Percentiles rank a stretch among this genome's conserved stretches.
These are phyloP conservation scores for Eustoma russellianum DNA, from an alignment of 257 asterid genomes.

Conservation along the genomic window DNA sequence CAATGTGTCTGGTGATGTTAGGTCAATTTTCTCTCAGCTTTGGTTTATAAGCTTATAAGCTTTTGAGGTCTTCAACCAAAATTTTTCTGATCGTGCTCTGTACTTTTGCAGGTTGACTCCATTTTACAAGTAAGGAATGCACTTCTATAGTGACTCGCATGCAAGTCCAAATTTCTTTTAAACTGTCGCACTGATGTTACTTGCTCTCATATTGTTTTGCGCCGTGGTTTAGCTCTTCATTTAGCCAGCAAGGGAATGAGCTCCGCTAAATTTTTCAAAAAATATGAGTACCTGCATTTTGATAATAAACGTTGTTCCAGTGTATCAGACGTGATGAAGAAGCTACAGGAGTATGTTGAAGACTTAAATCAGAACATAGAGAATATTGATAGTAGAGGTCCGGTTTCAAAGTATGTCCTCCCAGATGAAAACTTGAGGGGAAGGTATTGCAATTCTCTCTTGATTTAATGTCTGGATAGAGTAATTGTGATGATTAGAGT, in stretches of 20 bases:
- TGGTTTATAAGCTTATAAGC: constrained; percentile 11
- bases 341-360: constrained; percentile 66
- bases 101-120: constrained; percentile 82
- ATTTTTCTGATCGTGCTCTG: constrained; percentile 19
- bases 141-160: neutral
- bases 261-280: neutral
- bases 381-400: constrained; percentile 61
- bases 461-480: too few relatives aligned
- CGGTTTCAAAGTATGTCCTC: constrained; percentile 73
- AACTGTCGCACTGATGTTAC: neutral
- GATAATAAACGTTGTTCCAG: constrained; percentile 28
- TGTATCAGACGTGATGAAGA: constrained; percentile 64
- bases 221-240: neutral
- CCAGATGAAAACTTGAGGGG: constrained; percentile 93
- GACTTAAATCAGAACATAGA: constrained; percentile 81
- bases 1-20: constrained; percentile 84
- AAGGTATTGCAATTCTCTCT: constrained; percentile 35
- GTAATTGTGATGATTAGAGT: too few relatives aligned
- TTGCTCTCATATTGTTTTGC: neutral
- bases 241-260: neutral
- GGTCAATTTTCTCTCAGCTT: constrained; percentile 32
- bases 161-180: neutral
- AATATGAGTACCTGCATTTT: neutral
- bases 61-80: neutral
- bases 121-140: constrained; percentile 57